phyloP scores from a whole-genome alignment of 2,329 filamentous ascomycete genomes.

The Claviceps monticola region DNA sequence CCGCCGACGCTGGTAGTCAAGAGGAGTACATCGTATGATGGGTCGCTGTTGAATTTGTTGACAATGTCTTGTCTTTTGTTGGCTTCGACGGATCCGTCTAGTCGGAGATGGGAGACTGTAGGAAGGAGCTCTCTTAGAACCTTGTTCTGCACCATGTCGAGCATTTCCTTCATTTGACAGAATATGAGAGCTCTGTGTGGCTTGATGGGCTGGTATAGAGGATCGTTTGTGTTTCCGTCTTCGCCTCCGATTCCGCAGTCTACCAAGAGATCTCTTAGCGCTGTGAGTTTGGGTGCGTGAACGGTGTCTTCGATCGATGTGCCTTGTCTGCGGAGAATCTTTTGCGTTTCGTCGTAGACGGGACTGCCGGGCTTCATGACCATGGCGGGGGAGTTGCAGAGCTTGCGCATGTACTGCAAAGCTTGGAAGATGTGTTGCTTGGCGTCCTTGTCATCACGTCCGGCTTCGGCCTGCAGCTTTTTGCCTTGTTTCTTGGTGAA shows the following conservation, averaged over 20 bases:
- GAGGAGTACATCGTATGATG: constrained; percentile 86
- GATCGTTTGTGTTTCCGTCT: constrained; percentile 43
- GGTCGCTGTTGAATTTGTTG: constrained; percentile 97
- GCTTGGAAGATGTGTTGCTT: constrained; percentile 99
- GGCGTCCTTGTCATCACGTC: constrained; percentile 74
- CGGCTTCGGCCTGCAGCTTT: constrained; percentile 71
- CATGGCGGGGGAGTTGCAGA: constrained; percentile 93
- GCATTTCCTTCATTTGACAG: constrained; percentile 99
- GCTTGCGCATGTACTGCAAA: constrained; percentile 96
- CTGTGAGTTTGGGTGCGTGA: constrained; percentile 86
- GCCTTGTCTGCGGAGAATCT: constrained; percentile 61
- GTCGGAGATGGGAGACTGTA: constrained; percentile 80
- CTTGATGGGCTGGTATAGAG: constrained; percentile 69
- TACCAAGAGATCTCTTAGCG: constrained; percentile 83
- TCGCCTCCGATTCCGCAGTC: constrained; percentile 92
- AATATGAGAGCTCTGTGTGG: constrained; percentile 93
- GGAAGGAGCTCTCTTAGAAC: constrained; percentile 86
- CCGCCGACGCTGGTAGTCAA: constrained; percentile 93
- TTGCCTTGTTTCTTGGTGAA: constrained; percentile 90
- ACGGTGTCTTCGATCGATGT: constrained; percentile 71
- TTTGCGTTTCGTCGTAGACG: constrained; percentile 78
- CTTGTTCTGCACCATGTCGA: constrained; percentile 94
- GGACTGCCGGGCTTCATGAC: constrained; percentile 92
- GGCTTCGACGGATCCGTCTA: constrained; percentile 86
- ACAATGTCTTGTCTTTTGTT: constrained; percentile 93